Conservation (phyloP, 2,329 filamentous ascomycete genomes). For the Onygenales sp. region DNA sequence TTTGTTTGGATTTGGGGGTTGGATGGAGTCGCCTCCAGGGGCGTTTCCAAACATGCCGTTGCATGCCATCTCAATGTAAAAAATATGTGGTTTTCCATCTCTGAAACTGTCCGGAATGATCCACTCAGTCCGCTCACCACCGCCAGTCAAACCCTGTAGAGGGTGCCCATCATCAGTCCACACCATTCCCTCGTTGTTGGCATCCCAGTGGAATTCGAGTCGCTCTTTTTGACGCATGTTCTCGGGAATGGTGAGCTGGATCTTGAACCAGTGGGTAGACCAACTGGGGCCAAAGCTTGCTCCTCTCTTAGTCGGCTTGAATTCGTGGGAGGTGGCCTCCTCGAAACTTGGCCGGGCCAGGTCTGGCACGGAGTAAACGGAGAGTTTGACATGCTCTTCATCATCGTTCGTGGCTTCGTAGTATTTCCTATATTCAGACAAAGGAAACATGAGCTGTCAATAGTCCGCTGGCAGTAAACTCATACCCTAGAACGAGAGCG, state of each 20-base stretch:
- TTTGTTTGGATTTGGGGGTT: constrained; percentile 77
- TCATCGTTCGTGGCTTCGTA: constrained; percentile 60
- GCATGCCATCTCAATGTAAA: constrained; percentile 98
- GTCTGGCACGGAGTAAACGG: constrained; percentile 73
- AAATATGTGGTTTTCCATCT: constrained; percentile 75
- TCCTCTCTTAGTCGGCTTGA: constrained; percentile 64
- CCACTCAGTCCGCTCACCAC: constrained; percentile 84
- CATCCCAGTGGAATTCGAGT: constrained; percentile 95
- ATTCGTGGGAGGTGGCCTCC: constrained; percentile 69
- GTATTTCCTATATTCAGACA: constrained; percentile 49
- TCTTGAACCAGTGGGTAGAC: constrained; percentile 96
- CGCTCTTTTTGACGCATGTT: constrained; percentile 65
- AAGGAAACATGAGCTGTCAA: not conserved
- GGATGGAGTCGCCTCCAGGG: constrained; percentile 71
- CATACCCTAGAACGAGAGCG: constrained; percentile 4
- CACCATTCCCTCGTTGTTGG: constrained; percentile 85
- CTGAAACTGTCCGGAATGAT: constrained; percentile 71
- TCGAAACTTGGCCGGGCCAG: constrained; percentile 75
- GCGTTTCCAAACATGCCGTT: constrained; percentile 98
- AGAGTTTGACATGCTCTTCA: constrained; percentile 69
- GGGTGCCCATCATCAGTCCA: constrained; percentile 87
- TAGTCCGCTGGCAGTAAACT: constrained; percentile 8
- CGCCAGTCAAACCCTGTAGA: constrained; percentile 83
- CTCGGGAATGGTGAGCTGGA: constrained; percentile 66
- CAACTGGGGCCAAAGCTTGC: constrained; percentile 84